A percentile compares a stretch with the other conserved stretches of the same genome.
phyloP scores from a whole-genome alignment of 148 eudicot species.

The Rhododendron ferrugineum region DNA sequence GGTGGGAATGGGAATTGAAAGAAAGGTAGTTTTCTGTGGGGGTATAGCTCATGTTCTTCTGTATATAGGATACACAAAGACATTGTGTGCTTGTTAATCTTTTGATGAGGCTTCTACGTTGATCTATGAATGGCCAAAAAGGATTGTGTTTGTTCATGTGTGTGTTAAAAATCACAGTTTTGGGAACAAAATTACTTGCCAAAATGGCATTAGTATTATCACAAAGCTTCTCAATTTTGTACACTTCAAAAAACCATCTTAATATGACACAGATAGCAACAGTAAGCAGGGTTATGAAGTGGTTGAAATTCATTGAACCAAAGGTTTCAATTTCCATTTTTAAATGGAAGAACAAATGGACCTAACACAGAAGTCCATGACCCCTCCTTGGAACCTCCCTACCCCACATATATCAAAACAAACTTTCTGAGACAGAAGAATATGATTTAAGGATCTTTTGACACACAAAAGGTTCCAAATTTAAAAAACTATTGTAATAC shows the following conservation, averaged over 20 bases:
- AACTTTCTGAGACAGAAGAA: not conserved
- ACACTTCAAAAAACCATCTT: not conserved
- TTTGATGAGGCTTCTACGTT: not conserved
- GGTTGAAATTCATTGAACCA: not conserved
- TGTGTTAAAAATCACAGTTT: not conserved
- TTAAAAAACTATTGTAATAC: not conserved
- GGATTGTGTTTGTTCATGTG: not conserved
- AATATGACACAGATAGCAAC: not conserved
- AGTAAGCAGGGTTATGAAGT: not conserved
- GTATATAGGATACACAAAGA: not conserved
- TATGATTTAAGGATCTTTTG: not conserved
- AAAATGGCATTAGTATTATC: not conserved
- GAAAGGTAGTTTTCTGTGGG: not conserved
- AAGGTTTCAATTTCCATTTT: not conserved
- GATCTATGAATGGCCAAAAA: not conserved
- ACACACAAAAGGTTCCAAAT: not conserved
- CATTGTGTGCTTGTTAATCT: not conserved
- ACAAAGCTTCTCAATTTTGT: not conserved
- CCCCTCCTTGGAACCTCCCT: not conserved
- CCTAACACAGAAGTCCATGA: not conserved
- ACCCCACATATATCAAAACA: not conserved
- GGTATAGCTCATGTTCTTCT: not conserved
- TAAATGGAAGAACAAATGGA: not conserved
- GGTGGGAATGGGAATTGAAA: not conserved
- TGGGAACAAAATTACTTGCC: not conserved